Conservation (phyloP, 352 stramenopile species). For the Elongisporangium anandrum region DNA sequence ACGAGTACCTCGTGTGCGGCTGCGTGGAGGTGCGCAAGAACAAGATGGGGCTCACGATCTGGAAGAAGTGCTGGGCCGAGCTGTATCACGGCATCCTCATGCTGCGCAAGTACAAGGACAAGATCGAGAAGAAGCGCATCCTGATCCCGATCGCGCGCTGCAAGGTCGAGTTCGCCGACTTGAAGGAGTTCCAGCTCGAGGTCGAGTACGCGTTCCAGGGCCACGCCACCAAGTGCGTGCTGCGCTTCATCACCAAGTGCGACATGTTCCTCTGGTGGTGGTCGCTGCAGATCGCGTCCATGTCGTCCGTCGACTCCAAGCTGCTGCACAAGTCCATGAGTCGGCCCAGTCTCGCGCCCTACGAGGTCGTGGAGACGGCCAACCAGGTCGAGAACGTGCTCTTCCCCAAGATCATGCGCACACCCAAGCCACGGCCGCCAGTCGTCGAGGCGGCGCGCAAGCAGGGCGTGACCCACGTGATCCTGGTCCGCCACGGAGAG, state of each 20-base stretch:
- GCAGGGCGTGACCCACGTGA: constrained; percentile 48
- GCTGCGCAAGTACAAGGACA: constrained; percentile 47
- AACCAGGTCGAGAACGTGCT: constrained; percentile 57
- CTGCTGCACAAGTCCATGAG: constrained; percentile 46
- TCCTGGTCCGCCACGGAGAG: constrained; percentile 76
- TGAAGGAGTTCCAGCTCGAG: constrained; percentile 45
- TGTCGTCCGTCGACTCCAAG: constrained; percentile 34
- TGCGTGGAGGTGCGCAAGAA: constrained; percentile 38
- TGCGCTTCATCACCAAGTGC: constrained; percentile 47
- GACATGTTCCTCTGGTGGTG: constrained; percentile 81
- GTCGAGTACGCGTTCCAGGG: constrained; percentile 59
- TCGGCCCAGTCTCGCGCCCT: constrained; percentile 29
- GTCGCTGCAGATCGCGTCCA: constrained; percentile 57
- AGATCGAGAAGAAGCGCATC: constrained; percentile 50
- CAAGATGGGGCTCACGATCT: constrained; percentile 38
- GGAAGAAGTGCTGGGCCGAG: constrained; percentile 60
- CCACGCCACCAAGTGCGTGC: constrained; percentile 25
- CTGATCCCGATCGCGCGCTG: constrained; percentile 45
- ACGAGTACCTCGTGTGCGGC: constrained; percentile 47
- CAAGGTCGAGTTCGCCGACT: constrained; percentile 43
- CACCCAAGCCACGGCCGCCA: neutral
- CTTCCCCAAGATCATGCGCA: constrained; percentile 38
- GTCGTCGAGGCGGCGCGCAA: neutral
- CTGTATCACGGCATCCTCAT: constrained; percentile 68
- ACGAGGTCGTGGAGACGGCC: constrained; percentile 48